Base-by-base conservation (phyloP, 2,329 filamentous ascomycete genomes). In the Colletotrichum lini region DNA sequence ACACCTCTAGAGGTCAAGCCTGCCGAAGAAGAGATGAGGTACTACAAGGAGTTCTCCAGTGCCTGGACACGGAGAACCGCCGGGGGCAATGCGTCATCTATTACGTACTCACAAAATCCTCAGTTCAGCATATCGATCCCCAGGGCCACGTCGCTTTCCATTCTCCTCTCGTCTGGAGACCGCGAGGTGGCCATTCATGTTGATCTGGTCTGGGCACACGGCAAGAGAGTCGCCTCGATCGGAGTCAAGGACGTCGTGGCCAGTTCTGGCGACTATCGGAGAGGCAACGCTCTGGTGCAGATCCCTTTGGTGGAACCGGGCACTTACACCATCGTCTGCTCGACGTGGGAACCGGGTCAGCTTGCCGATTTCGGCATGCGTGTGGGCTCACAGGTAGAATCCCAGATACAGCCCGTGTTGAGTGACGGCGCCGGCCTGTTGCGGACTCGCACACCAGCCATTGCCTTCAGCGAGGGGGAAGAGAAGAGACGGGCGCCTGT, bases 181-280 rank as follows among this genome's bases (percentile, higher is more conserved):
- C 84, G 87, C 45, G 90, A 94, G 59, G 83, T 96, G 23, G 92
- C 94, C 18, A 89, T 97, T 2, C 95, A 98, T 78, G 88, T 98
- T 64, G 96, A 96, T 76, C 83, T 98, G 3, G 90, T 97, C 45
- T 94, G 94, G 88, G 93, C 92, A 5, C 83, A 89, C 54, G 93
- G 94, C 13, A 88, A 91, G 74, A 90, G 95, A 49, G 88, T 96
- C 1, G 88, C 90, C 21, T 84, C 89, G 26, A 87, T 98, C 18
- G 88, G 91, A 59, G 86, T 90, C 74, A 91, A 93, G 75, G 95
- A 98, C 78, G 90, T 98, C 49, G 88, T 97, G 30, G 89, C 89
- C 26, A 92, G 94, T 67, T 97, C 94, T 44, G 94, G 94, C n/a
- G 94, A 98, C 75, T 98, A 99, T 81, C 91, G 93, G 59, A 91